Base-by-base conservation (phyloP, 2,329 filamentous ascomycete genomes). In the Lecanicillium sp. region DNA sequence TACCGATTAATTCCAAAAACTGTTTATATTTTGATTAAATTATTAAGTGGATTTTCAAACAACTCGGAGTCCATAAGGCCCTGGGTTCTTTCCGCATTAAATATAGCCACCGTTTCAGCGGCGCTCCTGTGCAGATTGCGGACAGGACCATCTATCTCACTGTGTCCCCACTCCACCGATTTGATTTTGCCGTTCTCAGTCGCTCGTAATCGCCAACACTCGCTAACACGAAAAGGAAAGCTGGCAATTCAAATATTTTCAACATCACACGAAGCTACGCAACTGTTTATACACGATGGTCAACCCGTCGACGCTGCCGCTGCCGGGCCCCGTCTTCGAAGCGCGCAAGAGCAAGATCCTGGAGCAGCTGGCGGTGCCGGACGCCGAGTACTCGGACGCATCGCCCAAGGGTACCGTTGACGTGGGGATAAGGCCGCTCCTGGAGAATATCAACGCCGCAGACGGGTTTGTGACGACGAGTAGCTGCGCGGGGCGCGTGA, bases 331-430 rank as follows among this genome's bases (percentile, higher is more conserved):
- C 12, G 51, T 55, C 29, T 87, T 87, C 60, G 42, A 66, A 33
- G 60, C 66, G 38, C 86, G 81, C 62, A 97, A 96, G 67, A 63
- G 67, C 44, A 81, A 77, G 51, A 94, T 95, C 54, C 69, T 96
- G 12, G 67, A 74, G 35, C 78, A 84, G 55, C 81, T 96, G 3
- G 71, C 79, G 8, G 73, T 81, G 3, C 85, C 89, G 1, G 78
- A 80, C 36, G 74, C 72, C 4, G 77, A 86, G 51, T 95, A 95
- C 66, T 79, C 80, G 33, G 91, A 96, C 66, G 76, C 85, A 7
- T 95, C 88, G 1, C 90, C 91, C 3, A 96, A 96, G 69, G 91
- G 90, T 14, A 86, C 83, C 1, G 78, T 97, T 17, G 91, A 97
- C 63, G 78, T 71, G 40, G 85, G 82, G 1, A 90, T 97, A 55